Evolutionary conservation across 441 rosid species (phyloP).

Genomic region (Pelargonium fulgidum): DNA sequence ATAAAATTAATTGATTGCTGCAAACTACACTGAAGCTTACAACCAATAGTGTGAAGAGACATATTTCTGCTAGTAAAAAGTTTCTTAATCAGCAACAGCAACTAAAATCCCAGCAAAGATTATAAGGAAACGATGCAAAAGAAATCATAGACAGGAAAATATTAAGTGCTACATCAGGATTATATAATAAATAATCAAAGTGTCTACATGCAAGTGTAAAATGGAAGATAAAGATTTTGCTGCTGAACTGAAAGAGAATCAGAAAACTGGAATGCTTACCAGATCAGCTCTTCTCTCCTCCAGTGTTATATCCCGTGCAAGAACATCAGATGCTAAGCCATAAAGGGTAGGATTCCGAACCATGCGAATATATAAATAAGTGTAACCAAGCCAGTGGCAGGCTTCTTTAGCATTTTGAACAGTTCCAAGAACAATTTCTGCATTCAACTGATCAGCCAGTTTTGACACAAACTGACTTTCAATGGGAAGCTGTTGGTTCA

Average conservation of each 20-base stretch:
- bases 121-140: no score
- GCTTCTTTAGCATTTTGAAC: conserved; percentile 96
- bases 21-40: no score
- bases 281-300: conserved; percentile 94
- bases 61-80: no score
- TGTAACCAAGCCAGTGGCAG: conserved; percentile 89
- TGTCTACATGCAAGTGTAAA: no score
- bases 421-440: conserved; percentile 93
- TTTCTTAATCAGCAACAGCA: no score
- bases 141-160: no score
- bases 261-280: conserved; percentile 43
- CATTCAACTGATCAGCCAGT: conserved; percentile 95
- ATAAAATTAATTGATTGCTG: no score
- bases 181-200: no score
- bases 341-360: conserved; percentile 76
- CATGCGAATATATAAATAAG: conserved; percentile 80
- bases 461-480: conserved; percentile 91
- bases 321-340: conserved; percentile 80
- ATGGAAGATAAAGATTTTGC: no score
- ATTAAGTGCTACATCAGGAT: no score
- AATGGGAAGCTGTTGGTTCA: conserved; percentile 94
- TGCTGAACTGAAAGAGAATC: conserved; percentile 65
- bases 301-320: conserved; percentile 44
- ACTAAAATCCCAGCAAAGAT: no score
- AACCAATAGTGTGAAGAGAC: no score